Evolutionary conservation across 2,329 filamentous ascomycete species (phyloP), one percentile per base, ranked within the genome.

Genomic region (Sordariomycetes sp.): DNA sequence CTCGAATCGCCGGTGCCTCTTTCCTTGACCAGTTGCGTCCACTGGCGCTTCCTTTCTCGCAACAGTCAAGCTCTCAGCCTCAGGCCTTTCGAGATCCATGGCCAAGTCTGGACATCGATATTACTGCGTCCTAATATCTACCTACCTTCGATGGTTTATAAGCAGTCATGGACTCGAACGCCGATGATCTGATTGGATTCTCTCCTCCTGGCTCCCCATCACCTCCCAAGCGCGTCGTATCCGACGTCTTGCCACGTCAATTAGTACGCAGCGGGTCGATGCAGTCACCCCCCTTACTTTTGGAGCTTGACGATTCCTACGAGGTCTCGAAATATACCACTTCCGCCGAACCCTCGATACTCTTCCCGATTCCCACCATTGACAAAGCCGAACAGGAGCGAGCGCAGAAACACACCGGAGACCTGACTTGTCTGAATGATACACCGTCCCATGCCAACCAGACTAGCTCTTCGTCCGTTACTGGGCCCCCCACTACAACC

Each of bases 201-300:
- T 53, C 52, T 15, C 58, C 70, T 4, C 42, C 42, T 10, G 42
- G 42, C 42, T 48, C 42, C 5, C 42, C 42, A 17, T 48, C n/a
- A n/a, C 42, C 42, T 48, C 15, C 42, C 4, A 8, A 48, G n/a
- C 3, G 3, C 17, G 15, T 22, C 13, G n/a, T 17, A 20, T 22
- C 42, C 15, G n/a, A 20, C 15, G 17, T 17, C 15, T 10, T 17
- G 7, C n/a, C 42, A 10, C 15, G 20, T 48, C 42, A 3, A 10
- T n/a, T 17, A n/a, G 15, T 17, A 48, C 10, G 10, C 7, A 20
- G n/a, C n/a, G n/a, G 4, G 42, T n/a, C 42, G 42, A 20, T 10
- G 10, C 15, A 48, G 42, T 4, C 17, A 10, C 5, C 13, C 10
- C 42, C n/a, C 22, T 17, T n/a, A n/a, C n/a, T 22, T 12, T 4